Base-by-base conservation (phyloP, 2,329 filamentous ascomycete genomes). In the Colletotrichum lini region DNA sequence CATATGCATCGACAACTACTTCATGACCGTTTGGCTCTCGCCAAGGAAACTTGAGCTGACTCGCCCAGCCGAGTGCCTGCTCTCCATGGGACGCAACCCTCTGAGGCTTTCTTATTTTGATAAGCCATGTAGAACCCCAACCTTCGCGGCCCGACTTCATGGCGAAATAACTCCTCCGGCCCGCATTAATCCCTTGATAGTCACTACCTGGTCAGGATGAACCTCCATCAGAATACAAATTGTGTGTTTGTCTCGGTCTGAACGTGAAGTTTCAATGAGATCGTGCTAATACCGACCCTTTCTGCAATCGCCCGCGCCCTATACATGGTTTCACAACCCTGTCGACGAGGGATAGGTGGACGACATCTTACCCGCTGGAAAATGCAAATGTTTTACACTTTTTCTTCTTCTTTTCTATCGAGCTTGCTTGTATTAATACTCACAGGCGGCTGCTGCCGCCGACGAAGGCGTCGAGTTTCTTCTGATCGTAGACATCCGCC, bases 401-500 rank as follows among this genome's bases (percentile, higher is more conserved):
- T 35, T 8, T 2, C 2, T 35, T 9, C 2, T 9, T 35, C 30
- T 35, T n/a, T 38, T 57, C n/a, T 18, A 47, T 30, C 2, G 5
- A n/a, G 12, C 15, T 49, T 38, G 30, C 7, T 1, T 38, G 10
- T 35, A 16, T n/a, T 15, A 18, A 12, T 8, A 21, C 2, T 35
- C 57, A 70, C 64, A 47, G 40, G 15, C 64, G 44, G 44, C 67
- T 57, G 60, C 15, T 65, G 21, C 47, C 40, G 47, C 61, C 49
- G 47, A 71, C 58, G 45, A 71, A 71, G 40, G 53, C 53, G 18
- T 71, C 69, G 13, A 71, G 69, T 59, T 71, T 71, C 47, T 69
- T 64, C 45, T 71, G 69, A 30, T 71, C 52, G 53, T 69, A 71
- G 30, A 71, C 69, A 45, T 71, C 69, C 7, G 69, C 69, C 58